Evolutionary conservation across 2,329 filamentous ascomycete species (phyloP).

Genomic region (Fusarium goolgardi): DNA sequence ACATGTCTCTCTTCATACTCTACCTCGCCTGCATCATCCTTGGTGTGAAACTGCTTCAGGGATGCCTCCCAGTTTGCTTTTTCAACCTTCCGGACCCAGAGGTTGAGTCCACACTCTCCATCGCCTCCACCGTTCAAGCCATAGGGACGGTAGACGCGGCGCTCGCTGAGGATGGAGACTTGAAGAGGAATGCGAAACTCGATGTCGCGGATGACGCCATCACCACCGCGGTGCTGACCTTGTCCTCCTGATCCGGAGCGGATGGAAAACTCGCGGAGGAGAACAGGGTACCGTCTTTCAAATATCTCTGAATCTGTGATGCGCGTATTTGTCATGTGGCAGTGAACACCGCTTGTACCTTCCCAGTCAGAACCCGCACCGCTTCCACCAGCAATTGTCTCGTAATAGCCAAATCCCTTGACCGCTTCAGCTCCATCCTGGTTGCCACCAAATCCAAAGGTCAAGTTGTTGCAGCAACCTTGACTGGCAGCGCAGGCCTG

Average conservation of each 20-base stretch:
- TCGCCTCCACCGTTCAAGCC: slow-evolving; percentile 86
- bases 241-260: slow-evolving; percentile 71
- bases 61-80: slow-evolving; percentile 64
- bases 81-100: slow-evolving; percentile 83
- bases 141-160: slow-evolving; percentile 76
- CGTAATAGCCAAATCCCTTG: slow-evolving; percentile 62
- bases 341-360: slow-evolving; percentile 58
- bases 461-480: slow-evolving; percentile 86
- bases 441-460: slow-evolving; percentile 76
- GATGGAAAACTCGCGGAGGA: slow-evolving; percentile 77
- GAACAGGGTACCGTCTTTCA: slow-evolving; percentile 72
- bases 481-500: slow-evolving; percentile 82
- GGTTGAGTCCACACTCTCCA: slow-evolving; percentile 81
- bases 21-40: slow-evolving; percentile 49
- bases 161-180: slow-evolving; percentile 80
- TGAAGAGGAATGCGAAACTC: slow-evolving; percentile 82
- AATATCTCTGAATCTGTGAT: slow-evolving; percentile 69
- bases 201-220: slow-evolving; percentile 81
- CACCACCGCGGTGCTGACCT: slow-evolving; percentile 76
- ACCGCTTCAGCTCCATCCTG: slow-evolving; percentile 52
- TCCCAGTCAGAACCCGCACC: slow-evolving; percentile 72
- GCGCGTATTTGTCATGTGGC: slow-evolving; percentile 80
- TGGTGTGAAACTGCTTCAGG: slow-evolving; percentile 54
- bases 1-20: slow-evolving; percentile 71
- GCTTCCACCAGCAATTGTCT: slow-evolving; percentile 73